Base-by-base conservation (phyloP, 768 basidiomycete genomes). In the Amanita muscaria region DNA sequence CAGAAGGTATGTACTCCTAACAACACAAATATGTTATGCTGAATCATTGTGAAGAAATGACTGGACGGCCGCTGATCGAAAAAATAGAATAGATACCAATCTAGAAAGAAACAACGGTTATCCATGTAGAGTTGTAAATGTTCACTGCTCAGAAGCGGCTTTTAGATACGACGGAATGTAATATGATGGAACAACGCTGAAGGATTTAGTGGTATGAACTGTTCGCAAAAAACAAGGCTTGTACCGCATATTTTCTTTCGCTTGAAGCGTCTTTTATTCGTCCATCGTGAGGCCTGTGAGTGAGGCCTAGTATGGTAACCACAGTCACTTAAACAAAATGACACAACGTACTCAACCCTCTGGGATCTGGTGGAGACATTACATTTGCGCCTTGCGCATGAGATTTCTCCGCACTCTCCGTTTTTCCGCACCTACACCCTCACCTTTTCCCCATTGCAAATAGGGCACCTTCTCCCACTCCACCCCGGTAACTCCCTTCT, bases 341-440 rank as follows among this genome's bases (percentile, higher is more conserved):
- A n/a, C n/a, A n/a, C n/a, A n/a, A n/a, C n/a, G n/a, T n/a, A n/a
- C 6, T n/a, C 33, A 34, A 34, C 11, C 33, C 33, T 6, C 12
- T 29, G 27, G 27, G n/a, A n/a, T n/a, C 27, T 29, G 6, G 27
- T 12, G 27, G 27, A 12, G 12, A 6, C n/a, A 19, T 60, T 60
- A 84, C 72, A 76, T 73, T 61, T 90, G 88, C 5, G 77, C 81
- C 51, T 76, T 77, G 19, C 91, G 69, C 88, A 91, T 89, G 58
- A 96, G 60, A 64, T 94, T 94, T 57, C 90, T 72, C 59, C 92
- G 72, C 35, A 88, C 79, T 33, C 80, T 67, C 59, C 81, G 71
- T 54, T 71, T 76, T 50, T 84, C 87, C 8, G 72, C 79, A 2
- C 90, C 92, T 8, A 82, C 60, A 1, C 83, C 87, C 35, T 75